Conservation (phyloP, 2,329 filamentous ascomycete species). For the Leptodontidium sp. region DNA sequence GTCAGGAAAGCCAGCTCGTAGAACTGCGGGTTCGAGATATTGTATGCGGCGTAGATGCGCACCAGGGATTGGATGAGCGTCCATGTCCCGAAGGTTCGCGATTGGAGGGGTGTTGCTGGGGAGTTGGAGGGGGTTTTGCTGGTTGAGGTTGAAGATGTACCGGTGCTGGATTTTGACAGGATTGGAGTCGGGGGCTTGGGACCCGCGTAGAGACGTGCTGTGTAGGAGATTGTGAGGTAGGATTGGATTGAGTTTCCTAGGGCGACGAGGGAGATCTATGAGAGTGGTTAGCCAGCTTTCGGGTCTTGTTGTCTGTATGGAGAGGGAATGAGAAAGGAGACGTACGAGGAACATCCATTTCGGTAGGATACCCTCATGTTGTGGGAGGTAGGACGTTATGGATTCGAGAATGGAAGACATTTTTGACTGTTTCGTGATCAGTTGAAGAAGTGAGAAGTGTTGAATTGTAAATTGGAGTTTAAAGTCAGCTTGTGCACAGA, state of each 20-base stretch:
- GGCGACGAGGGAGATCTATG: conserved; percentile 81
- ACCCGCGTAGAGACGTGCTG: conserved; percentile 85
- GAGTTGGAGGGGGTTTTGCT: conserved; percentile 74
- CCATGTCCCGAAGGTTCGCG: conserved; percentile 77
- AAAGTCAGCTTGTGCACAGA: conserved; percentile 11
- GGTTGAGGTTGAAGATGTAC: conserved; percentile 2
- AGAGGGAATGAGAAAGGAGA: conserved; percentile 26
- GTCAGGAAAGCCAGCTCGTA: conserved; percentile 72
- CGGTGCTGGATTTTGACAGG: conserved; percentile 53
- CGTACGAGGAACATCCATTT: conserved; percentile 72
- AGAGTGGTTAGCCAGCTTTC: conserved; percentile 11
- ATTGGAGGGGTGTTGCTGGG: conserved; percentile 77
- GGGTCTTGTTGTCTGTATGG: background rate
- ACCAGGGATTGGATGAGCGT: conserved; percentile 68
- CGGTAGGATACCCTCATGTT: conserved; percentile 60
- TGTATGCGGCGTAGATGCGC: conserved; percentile 72
- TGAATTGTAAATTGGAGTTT: background rate
- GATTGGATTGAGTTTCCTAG: conserved; percentile 87
- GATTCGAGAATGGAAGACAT: conserved; percentile 17
- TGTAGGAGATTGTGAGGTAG: conserved; percentile 81
- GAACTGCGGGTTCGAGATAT: conserved; percentile 64
- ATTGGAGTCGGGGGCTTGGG: conserved; percentile 54
- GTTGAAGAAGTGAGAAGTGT: background rate
- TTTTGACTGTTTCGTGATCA: background rate
- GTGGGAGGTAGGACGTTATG: conserved; percentile 41